These are phyloP conservation scores for Serendipita sp. DNA, from an alignment of 768 basidiomycete genomes.

Conservation along the genomic window DNA sequence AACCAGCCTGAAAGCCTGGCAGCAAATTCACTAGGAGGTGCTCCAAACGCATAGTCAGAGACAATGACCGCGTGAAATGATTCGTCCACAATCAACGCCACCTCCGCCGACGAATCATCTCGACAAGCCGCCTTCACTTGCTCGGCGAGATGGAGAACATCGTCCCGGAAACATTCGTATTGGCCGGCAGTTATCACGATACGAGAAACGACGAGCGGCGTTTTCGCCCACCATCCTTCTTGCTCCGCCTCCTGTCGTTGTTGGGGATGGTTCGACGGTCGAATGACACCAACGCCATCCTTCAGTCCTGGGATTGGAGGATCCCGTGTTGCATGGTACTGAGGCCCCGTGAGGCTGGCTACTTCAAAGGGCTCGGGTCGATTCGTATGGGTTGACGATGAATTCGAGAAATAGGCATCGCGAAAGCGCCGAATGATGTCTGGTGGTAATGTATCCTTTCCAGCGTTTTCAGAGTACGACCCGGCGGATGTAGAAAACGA, in stretches of 20 bases:
- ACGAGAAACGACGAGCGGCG: background rate
- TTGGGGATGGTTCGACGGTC: background rate
- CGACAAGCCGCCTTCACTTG: background rate
- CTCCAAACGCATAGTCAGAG: background rate
- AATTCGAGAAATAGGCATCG: background rate
- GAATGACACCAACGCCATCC: background rate
- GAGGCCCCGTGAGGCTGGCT: background rate
- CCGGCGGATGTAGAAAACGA: background rate
- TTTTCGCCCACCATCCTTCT: constrained; percentile 11
- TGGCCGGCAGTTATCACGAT: background rate
- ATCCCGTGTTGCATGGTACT: background rate
- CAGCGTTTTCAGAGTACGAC: background rate
- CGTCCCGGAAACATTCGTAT: constrained; percentile 5
- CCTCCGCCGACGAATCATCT: background rate
- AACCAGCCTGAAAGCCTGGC: background rate
- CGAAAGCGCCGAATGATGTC: background rate
- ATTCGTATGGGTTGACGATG: background rate
- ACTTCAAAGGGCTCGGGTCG: background rate
- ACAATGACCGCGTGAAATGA: constrained; percentile 4
- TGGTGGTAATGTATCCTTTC: background rate
- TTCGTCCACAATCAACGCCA: background rate
- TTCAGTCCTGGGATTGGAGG: background rate
- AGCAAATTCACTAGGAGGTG: background rate
- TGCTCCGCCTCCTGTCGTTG: background rate
- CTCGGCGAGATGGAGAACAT: background rate